Conservation (phyloP, 2,329 filamentous ascomycete genomes). For the Helotiales sp. region DNA sequence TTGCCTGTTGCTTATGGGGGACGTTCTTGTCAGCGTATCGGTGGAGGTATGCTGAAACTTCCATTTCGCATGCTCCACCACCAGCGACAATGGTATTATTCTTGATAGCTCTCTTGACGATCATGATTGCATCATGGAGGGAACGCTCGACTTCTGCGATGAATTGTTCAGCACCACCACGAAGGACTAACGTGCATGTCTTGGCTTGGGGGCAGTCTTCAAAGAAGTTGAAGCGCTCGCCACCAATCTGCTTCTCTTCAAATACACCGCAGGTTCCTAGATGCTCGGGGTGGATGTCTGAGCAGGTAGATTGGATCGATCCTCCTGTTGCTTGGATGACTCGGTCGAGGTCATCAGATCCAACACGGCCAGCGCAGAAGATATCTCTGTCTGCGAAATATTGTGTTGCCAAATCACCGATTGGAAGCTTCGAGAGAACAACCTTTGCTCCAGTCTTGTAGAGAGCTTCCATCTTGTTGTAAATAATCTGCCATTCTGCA, state of each 20-base stretch:
- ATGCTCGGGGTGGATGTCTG: constrained; percentile 85
- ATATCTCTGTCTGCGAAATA: constrained; percentile 97
- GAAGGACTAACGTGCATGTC: constrained; percentile 93
- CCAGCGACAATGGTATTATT: constrained; percentile 94
- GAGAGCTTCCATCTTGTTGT: constrained; percentile 95
- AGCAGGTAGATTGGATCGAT: constrained; percentile 92
- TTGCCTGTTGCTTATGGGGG: constrained; percentile 90
- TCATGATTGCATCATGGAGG: constrained; percentile 99
- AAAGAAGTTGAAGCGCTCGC: constrained; percentile 98
- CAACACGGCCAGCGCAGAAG: constrained; percentile 94
- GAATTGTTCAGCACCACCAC: constrained; percentile 97
- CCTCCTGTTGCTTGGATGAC: constrained; percentile 94
- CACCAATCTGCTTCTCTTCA: constrained; percentile 95
- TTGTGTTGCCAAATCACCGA: constrained; percentile 96
- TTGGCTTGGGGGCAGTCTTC: constrained; percentile 93
- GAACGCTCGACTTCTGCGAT: constrained; percentile 98
- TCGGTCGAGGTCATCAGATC: constrained; percentile 90
- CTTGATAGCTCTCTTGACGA: constrained; percentile 96
- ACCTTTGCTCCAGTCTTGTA: constrained; percentile 96
- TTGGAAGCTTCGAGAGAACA: constrained; percentile 93
- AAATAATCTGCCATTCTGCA: constrained; percentile 99
- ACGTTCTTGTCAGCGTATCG: constrained; percentile 90
- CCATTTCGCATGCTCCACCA: constrained; percentile 95
- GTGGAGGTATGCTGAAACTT: constrained; percentile 91
- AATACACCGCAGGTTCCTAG: constrained; percentile 88